Percentiles rank a stretch among this genome's conserved stretches.
Conservation (phyloP, 306 rosid genomes). For the Cicer yamashitae region DNA sequence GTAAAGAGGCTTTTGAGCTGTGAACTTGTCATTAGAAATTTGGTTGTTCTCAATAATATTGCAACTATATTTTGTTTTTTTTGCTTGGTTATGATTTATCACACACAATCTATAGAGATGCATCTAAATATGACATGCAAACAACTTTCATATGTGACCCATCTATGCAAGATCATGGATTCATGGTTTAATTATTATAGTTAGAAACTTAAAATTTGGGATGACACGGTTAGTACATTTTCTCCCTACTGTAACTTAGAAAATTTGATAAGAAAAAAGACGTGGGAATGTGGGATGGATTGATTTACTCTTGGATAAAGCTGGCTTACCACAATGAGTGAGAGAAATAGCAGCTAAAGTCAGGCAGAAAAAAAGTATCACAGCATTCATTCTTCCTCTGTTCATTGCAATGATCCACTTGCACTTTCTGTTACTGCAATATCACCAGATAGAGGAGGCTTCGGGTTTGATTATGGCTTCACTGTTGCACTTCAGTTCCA, state of each 20-base stretch:
- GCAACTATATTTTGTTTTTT: not conserved
- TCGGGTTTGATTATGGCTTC: not conserved
- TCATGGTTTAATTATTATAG: slow-evolving; percentile 13
- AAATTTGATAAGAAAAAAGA: not conserved
- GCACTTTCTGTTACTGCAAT: slow-evolving; percentile 36
- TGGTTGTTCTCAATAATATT: slow-evolving; percentile 12
- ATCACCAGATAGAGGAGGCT: slow-evolving; percentile 24
- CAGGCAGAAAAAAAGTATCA: slow-evolving; percentile 53
- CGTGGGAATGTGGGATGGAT: slow-evolving; percentile 3
- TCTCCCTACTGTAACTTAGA: not conserved
- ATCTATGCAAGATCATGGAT: slow-evolving; percentile 37
- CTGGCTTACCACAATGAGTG: slow-evolving; percentile 68
- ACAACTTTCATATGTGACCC: slow-evolving; percentile 1
- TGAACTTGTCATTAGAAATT: not conserved
- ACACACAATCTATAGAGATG: not conserved
- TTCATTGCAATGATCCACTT: slow-evolving; percentile 56
- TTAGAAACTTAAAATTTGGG: slow-evolving; percentile 4
- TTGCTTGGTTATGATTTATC: slow-evolving; percentile 6
- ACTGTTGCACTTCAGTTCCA: slow-evolving; percentile 35
- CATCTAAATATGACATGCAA: slow-evolving; percentile 16
- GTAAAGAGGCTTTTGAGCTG: slow-evolving; percentile 8
- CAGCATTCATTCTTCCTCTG: slow-evolving; percentile 47
- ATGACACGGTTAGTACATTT: not conserved
- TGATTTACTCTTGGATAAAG: not conserved
- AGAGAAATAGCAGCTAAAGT: slow-evolving; percentile 55